Conservation (phyloP, 495 filamentous ascomycete genomes). For the Geoglossum glabrum region DNA sequence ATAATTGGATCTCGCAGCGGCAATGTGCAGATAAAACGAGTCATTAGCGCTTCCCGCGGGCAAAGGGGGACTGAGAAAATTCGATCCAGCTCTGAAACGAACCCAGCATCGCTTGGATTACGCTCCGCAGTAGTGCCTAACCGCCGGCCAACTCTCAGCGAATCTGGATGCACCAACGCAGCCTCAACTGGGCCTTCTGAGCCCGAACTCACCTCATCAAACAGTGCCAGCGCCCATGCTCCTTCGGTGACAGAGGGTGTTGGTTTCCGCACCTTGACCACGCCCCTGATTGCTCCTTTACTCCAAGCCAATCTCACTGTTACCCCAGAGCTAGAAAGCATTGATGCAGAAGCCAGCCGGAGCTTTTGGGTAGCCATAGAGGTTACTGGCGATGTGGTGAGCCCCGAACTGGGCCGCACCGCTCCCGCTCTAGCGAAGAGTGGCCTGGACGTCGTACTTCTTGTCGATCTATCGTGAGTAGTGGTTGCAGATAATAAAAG, state of each 20-base stretch:
- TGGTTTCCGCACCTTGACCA: background rate
- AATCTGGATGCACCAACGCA: background rate
- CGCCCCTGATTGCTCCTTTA: background rate
- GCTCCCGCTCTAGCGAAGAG: background rate
- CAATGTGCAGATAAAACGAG: background rate
- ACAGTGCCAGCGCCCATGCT: background rate
- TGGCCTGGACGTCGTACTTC: background rate
- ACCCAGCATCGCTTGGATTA: background rate
- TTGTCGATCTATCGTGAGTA: background rate
- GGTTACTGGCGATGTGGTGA: background rate
- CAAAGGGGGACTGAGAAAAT: background rate
- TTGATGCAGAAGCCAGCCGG: background rate
- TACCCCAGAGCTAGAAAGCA: background rate
- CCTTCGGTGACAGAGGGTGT: background rate
- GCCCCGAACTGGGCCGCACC: background rate
- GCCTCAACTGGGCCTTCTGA: background rate
- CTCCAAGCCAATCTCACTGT: background rate
- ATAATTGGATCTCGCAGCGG: background rate
- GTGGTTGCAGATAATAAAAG: background rate
- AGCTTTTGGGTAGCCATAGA: background rate
- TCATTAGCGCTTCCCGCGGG: background rate
- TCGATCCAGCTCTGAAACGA: background rate
- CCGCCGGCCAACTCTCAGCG: background rate
- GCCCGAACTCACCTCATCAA: background rate
- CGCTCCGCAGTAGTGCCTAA: background rate